Evolutionary conservation across 2,329 filamentous ascomycete genomes (phyloP).

Genomic region (Fusarium mundagurra): DNA sequence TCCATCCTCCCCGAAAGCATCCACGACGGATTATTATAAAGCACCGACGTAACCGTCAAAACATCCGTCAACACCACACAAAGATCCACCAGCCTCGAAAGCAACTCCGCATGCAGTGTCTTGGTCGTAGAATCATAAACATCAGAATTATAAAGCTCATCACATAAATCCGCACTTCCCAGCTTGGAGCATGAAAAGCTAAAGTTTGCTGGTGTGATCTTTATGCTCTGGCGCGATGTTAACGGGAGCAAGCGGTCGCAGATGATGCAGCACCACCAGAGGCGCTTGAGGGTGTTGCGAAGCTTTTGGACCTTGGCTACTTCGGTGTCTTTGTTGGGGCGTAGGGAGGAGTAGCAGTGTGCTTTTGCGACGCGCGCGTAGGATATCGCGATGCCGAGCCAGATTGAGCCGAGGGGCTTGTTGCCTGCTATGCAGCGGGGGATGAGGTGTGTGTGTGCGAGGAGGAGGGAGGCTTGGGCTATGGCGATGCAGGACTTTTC

Average conservation of each 20-base stretch:
- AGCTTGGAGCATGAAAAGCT: constrained; percentile 31
- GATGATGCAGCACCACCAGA: constrained; percentile 43
- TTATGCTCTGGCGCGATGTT: constrained; percentile 39
- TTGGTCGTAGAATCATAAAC: constrained; percentile 38
- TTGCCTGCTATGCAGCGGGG: constrained; percentile 39
- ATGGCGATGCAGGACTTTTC: constrained; percentile 39
- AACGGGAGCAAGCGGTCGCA: constrained; percentile 35
- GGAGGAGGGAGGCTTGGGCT: constrained; percentile 37
- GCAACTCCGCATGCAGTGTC: constrained; percentile 27
- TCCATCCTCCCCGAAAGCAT: constrained; percentile 27
- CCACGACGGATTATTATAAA: constrained; percentile 38
- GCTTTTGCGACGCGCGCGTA: constrained; percentile 40
- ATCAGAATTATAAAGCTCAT: constrained; percentile 37
- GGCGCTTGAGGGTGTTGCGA: constrained; percentile 36
- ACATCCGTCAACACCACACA: constrained; percentile 40
- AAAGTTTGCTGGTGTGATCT: constrained; percentile 39
- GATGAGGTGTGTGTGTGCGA: constrained; percentile 40
- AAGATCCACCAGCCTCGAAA: constrained; percentile 37
- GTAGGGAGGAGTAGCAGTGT: constrained; percentile 33
- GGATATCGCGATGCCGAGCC: constrained; percentile 40
- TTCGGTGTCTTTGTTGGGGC: constrained; percentile 6
- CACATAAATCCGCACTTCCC: constrained; percentile 30
- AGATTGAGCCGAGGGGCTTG: constrained; percentile 40
- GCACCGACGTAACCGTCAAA: constrained; percentile 26
- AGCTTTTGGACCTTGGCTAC: constrained; percentile 21